Evolutionary conservation across 106 monocot species (phyloP).

Genomic region (Hemerocallis citrina): DNA sequence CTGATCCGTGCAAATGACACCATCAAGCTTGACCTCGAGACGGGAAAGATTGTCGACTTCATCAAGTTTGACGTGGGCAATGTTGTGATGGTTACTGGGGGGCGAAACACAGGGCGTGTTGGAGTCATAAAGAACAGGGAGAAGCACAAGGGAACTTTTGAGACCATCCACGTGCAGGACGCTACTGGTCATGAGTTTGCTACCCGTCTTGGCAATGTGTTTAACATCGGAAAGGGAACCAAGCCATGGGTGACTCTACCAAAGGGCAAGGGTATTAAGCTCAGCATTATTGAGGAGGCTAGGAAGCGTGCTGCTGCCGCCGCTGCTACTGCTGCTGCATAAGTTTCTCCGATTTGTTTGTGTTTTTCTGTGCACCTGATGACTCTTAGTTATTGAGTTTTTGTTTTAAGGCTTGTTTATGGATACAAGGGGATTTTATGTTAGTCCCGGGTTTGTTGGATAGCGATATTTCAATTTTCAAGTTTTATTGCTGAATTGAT

Average conservation of each 20-base stretch:
- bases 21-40: slow-evolving; percentile 75
- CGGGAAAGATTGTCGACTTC: slow-evolving; percentile 80
- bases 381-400: too few species aligned
- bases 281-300: slow-evolving; percentile 25
- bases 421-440: too few species aligned
- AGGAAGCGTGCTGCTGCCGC: slow-evolving; percentile 19
- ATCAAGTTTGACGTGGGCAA: slow-evolving; percentile 93
- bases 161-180: slow-evolving; percentile 82
- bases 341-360: too few species aligned
- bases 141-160: slow-evolving; percentile 87
- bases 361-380: too few species aligned
- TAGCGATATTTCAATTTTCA: too few species aligned
- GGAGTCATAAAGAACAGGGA: slow-evolving; percentile 92
- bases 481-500: too few species aligned
- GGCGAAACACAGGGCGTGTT: slow-evolving; percentile 79
- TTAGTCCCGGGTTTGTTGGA: too few species aligned
- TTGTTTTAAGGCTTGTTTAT: too few species aligned
- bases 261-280: slow-evolving; percentile 25
- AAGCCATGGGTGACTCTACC: slow-evolving; percentile 24
- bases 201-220: slow-evolving; percentile 20
- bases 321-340: slow-evolving; percentile 6
- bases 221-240: slow-evolving; percentile 16
- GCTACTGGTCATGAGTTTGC: slow-evolving; percentile 81
- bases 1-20: slow-evolving; percentile 84
- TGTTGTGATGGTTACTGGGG: slow-evolving; percentile 91